phyloP scores from a whole-genome alignment of 1,139 yeast genomes.

The Taphrina sp. region DNA sequence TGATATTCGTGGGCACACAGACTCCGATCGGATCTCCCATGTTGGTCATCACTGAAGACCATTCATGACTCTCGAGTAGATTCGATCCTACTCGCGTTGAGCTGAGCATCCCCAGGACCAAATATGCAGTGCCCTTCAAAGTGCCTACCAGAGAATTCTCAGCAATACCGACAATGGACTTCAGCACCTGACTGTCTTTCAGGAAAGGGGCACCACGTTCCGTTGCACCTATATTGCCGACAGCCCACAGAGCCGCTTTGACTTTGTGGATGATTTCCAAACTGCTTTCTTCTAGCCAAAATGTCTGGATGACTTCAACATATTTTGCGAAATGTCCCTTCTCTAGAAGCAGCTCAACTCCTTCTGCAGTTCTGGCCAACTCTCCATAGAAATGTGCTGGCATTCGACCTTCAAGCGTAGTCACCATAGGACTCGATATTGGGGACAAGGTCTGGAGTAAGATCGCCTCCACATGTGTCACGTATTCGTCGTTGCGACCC shows the following conservation, averaged over 20 bases:
- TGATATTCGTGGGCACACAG: slow-evolving; percentile 44
- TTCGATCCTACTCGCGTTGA: slow-evolving; percentile 77
- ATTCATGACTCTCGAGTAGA: slow-evolving; percentile 74
- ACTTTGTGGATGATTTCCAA: slow-evolving; percentile 48
- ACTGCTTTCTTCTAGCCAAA: slow-evolving; percentile 44
- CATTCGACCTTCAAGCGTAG: slow-evolving; percentile 2
- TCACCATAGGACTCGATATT: neutral
- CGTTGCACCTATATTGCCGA: slow-evolving; percentile 72
- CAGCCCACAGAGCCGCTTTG: slow-evolving; percentile 81
- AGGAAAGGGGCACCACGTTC: slow-evolving; percentile 50
- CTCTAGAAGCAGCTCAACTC: slow-evolving; percentile 54
- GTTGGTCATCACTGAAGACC: slow-evolving; percentile 63
- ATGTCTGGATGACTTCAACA: slow-evolving; percentile 42
- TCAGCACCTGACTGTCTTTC: slow-evolving; percentile 59
- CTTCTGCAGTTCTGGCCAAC: slow-evolving; percentile 77
- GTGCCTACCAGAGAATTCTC: slow-evolving; percentile 59
- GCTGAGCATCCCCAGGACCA: slow-evolving; percentile 71
- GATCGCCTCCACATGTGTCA: slow-evolving; percentile 51
- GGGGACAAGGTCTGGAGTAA: slow-evolving; percentile 17
- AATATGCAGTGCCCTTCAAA: slow-evolving; percentile 61
- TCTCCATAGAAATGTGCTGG: slow-evolving; percentile 79
- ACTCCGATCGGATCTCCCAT: slow-evolving; percentile 55
- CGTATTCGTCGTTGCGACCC: slow-evolving; percentile 55
- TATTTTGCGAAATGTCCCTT: slow-evolving; percentile 53
- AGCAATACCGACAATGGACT: slow-evolving; percentile 56